Evolutionary conservation across 1,284 basidiomycete genomes (phyloP), one percentile per base, ranked within the genome.

Genomic region (Boletus subluridellus): DNA sequence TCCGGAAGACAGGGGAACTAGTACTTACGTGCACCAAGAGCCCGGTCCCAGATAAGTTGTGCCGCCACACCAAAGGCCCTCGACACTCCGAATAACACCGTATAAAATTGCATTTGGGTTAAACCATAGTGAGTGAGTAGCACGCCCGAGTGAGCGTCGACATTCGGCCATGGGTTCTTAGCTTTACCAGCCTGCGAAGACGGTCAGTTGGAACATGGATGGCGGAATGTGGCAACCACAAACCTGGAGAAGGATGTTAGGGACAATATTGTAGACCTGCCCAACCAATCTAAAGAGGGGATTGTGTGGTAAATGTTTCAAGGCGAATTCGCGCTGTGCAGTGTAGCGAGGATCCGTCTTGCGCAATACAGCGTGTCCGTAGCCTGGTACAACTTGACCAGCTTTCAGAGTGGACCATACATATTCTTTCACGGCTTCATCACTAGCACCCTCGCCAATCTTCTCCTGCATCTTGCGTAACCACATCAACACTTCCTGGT

Each of bases 301-400:
- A 80, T 96, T 89, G 37, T 90, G 76, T 37, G 92, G 89, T 53
- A 96, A 78, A 77, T 95, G 92, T 79, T 94, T 92, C 69, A 93
- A 79, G 35, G 94, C 95, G 66, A 97, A 97, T 76, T 95, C 92
- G 69, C 93, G 89, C 73, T 97, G 93, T 57, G 96, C 96, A 61
- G 86, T 90, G 82, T 98, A 98, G 62, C 96, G 94, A 59, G 96
- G 96, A 80, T 99, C 96, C 47, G 94, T 95, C 85, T 96, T 96
- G 75, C 95, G 85, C 62, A 99, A 82, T 53, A 99, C 95, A 67
- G 96, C 95, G 79, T 98, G 96, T 54, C 95, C 95, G 71, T 95
- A 95, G 55, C 94, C 94, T 53, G 94, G 94, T 57, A 97, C 90
- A 69, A 97, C 95, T 73, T 94, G 90, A 24, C 95, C 95, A 63